phyloP scores from a whole-genome alignment of 805 yeast genomes.

The Metschnikowia reukaufii region DNA sequence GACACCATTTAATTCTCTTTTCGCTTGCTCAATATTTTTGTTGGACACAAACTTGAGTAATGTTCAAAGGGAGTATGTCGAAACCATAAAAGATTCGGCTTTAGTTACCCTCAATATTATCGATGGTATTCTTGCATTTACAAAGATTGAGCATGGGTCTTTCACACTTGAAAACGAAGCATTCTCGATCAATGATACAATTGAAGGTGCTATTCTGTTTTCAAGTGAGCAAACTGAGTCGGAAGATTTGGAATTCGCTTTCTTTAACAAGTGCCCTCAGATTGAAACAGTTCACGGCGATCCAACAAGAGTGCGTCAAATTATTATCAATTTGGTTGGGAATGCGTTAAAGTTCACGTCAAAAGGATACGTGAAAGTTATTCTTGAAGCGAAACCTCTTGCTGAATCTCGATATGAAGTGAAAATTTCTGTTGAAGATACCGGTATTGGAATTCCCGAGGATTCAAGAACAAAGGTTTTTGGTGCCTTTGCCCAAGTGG shows the following conservation, averaged over 20 bases:
- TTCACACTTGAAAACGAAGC: constrained; percentile 44
- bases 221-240: constrained; percentile 49
- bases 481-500: constrained; percentile 57
- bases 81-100: constrained; percentile 51
- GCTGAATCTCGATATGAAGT: constrained; percentile 37
- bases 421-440: constrained; percentile 43
- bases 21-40: constrained; percentile 49
- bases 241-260: constrained; percentile 46
- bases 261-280: constrained; percentile 41
- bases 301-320: constrained; percentile 49
- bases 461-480: constrained; percentile 46
- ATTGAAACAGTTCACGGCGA: constrained; percentile 46
- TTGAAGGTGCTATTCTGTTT: constrained; percentile 48
- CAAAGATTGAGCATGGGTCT: constrained; percentile 56
- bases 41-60: constrained; percentile 46
- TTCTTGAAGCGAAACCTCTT: constrained; percentile 30
- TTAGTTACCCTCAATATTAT: constrained; percentile 52
- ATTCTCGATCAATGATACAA: constrained; percentile 45
- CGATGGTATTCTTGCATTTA: constrained; percentile 54
- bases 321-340: constrained; percentile 51
- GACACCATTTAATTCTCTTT: constrained; percentile 54
- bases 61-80: constrained; percentile 51
- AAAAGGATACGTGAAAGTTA: constrained; percentile 43
- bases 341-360: constrained; percentile 54
- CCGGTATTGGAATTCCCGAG: constrained; percentile 55